Evolutionary conservation across 2,329 filamentous ascomycete genomes (phyloP).

Genomic region (Sarocladiaceae sp.): DNA sequence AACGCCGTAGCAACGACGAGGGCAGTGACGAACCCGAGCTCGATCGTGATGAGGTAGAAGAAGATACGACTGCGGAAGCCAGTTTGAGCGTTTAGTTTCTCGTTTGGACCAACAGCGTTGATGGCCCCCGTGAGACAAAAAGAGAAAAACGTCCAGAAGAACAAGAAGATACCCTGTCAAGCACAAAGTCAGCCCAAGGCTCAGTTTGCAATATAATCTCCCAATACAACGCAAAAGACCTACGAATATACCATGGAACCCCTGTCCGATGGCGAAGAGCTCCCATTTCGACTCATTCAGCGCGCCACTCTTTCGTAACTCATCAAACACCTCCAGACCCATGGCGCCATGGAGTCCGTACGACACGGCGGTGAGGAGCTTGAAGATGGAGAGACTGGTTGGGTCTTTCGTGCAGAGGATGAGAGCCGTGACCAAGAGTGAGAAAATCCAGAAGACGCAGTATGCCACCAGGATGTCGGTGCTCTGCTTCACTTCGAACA

Average conservation of each 20-base stretch:
- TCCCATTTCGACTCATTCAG: neutral
- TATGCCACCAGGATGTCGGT: conserved; percentile 1
- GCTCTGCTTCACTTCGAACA: neutral
- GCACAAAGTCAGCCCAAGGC: too few species aligned
- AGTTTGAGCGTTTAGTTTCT: neutral
- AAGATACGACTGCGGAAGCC: conserved; percentile 2
- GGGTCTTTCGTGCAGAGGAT: neutral
- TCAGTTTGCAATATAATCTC: too few species aligned
- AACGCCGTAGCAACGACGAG: conserved; percentile 5
- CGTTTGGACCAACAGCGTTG: neutral
- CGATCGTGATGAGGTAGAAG: conserved; percentile 11
- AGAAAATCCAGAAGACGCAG: conserved; percentile 5
- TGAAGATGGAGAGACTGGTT: neutral
- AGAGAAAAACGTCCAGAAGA: neutral
- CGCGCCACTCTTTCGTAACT: neutral
- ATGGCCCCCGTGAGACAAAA: neutral
- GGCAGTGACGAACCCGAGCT: conserved; percentile 7
- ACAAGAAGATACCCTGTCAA: conserved; percentile 5
- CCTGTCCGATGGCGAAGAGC: neutral
- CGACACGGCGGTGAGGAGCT: conserved; percentile 8
- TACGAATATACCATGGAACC: conserved; percentile 6
- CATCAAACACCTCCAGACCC: conserved; percentile 10
- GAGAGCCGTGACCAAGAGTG: neutral
- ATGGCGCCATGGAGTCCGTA: conserved; percentile 14
- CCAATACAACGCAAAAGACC: too few species aligned